Evolutionary conservation across 495 filamentous ascomycete genomes (phyloP), one percentile per base, ranked within the genome.

Genomic region (Penicillium coprophilum): DNA sequence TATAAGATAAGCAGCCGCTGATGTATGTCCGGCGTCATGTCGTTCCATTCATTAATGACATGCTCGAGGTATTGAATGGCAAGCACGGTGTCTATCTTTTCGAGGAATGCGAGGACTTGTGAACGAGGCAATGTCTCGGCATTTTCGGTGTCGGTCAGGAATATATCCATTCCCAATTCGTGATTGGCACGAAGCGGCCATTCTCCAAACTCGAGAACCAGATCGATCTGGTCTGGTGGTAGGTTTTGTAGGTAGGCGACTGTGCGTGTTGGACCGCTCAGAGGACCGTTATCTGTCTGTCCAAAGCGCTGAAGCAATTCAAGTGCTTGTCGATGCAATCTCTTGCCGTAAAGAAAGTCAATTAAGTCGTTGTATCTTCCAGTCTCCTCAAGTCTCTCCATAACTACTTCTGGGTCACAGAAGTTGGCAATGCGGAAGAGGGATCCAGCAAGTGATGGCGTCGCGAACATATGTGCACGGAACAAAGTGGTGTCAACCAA

Each of bases 361-460:
- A 99, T 93, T 0, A 99, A 76, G 67, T 97, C 94, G 52, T 87
- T 91, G 69, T 96, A 96, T 45, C 92, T 88, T 40, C 89, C 87
- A 49, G 86, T 88, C 67, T 96, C 91, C 55, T 95, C 85, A 9
- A 99, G 79, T 57, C 89, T 86, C 70, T 97, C 89, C 68, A 95
- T 93, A 24, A 99, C 92, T 1, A 99, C 94, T 27, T 89, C 88
- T 0, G 94, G 93, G 60, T 97, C 93, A 62, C 94, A 97, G 70
- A 96, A 97, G 68, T 99, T 99, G 67, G 91, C 87, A 47, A 97
- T 91, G 13, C 95, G 91, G 73, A 99, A 96, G 1, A 99, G 83
- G 3, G 92, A 89, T 1, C 89, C 90, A 28, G 90, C 92, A 1
- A 97, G 78, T 2, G 87, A 83, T 6, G 94, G 94, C 11, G 84